A percentile compares a stretch with the other conserved stretches of the same genome.
Evolutionary conservation across 768 basidiomycete species (phyloP).

Genomic region (Clitopilus hobsonii): DNA sequence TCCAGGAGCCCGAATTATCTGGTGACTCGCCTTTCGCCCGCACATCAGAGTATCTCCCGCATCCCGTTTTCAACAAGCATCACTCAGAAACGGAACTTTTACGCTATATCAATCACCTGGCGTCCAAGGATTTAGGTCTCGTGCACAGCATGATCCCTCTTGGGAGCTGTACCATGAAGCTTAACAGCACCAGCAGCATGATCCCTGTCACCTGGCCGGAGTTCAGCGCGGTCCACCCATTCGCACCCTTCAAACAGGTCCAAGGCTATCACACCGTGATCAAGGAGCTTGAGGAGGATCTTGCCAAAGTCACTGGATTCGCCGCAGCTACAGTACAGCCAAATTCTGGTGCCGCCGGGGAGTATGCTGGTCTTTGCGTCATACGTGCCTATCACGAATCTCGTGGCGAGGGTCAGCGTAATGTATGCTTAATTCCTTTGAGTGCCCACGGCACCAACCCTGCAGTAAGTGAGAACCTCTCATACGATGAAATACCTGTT

Average conservation of each 20-base stretch:
- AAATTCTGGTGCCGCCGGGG: constrained; percentile 97
- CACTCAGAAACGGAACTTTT: constrained; percentile 99
- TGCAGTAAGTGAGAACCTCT: constrained; percentile 53
- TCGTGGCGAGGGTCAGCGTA: constrained; percentile 76
- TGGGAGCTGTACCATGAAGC: constrained; percentile 96
- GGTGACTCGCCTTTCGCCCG: constrained; percentile 51
- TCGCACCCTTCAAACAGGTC: constrained; percentile 86
- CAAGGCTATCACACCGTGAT: constrained; percentile 82
- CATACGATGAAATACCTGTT: constrained; percentile 5
- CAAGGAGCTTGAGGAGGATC: constrained; percentile 87
- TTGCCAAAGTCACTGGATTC: constrained; percentile 96
- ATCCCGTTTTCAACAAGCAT: constrained; percentile 93
- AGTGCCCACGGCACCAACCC: constrained; percentile 99
- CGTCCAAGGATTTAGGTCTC: constrained; percentile 91
- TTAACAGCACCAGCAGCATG: constrained; percentile 98
- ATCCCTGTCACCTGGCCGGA: constrained; percentile 94
- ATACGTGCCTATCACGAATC: constrained; percentile 94
- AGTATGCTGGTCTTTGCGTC: constrained; percentile 92
- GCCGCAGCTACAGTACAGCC: constrained; percentile 95
- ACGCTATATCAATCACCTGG: constrained; percentile 91
- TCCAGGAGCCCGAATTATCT: constrained; percentile 37
- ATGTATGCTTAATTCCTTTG: constrained; percentile 90
- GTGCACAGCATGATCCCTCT: constrained; percentile 96
- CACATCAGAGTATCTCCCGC: constrained; percentile 68
- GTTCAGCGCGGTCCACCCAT: constrained; percentile 88